Base-by-base conservation (phyloP, 1,284 basidiomycete species). In the Moesziomyces aphidis region DNA sequence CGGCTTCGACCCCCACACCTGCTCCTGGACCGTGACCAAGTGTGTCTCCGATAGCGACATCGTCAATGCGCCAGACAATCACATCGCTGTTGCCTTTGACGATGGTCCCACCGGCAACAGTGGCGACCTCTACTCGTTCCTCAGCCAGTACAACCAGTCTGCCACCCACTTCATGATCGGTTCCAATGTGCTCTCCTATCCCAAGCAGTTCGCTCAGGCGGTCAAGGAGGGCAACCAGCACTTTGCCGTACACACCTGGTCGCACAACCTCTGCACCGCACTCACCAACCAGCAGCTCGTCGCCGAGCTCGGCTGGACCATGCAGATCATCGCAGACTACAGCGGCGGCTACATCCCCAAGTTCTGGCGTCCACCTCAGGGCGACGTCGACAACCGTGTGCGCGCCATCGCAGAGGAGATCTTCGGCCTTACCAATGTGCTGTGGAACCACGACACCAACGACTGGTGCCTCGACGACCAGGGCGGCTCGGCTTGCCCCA, bases 131-230 rank as follows among this genome's bases (percentile, higher is more conserved):
- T 88, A 95, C 52, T 86, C 90, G 54, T 94, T 88, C 82, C 87
- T 97, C 53, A 83, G 88, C 50, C 84, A 89, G 72, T 87, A 92
- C 82, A 85, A 90, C 57, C 82, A 96, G 73, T 87, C 86, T 8
- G 89, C 94, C 4, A 97, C 95, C 1, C 97, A 97, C 88, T 97
- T 96, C 87, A 90, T 94, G 55, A 91, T 97, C 26, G 94, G 94
- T 52, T 95, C 93, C 28, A 92, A 94, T 73, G 91, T 92, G 67
- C 88, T 95, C 66, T 91, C 93, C 63, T 88, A 90, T 58, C 92
- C 94, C 4, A 80, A 88, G 6, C 89, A 94, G 73, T 88, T 97
- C 19, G 82, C 86, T 21, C 86, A 92, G 49, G 90, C 91, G 65
- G 93, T 95, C 84, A 93, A 93, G 87, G 91, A 93, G 90, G 87